Conservation (phyloP, 75 land plant species). For the Larix kaempferi region DNA sequence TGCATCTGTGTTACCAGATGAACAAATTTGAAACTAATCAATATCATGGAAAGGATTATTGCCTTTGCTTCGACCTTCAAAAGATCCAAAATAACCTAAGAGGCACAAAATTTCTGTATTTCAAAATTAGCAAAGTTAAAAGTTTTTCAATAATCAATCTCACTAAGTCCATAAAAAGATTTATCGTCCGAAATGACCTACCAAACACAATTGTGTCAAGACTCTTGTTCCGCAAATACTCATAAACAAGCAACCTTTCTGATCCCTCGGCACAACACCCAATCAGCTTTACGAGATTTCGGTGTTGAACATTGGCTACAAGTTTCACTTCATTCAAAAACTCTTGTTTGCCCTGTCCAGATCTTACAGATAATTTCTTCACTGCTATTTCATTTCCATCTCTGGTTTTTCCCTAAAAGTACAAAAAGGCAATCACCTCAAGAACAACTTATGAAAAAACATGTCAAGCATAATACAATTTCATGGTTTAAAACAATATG, state of each 20-base stretch:
- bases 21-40: too few species aligned
- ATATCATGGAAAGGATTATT: too few species aligned
- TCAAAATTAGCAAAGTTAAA: too few species aligned
- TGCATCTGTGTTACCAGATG: neutral
- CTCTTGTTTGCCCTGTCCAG: constrained; percentile 5
- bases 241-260: constrained; percentile 18
- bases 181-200: neutral
- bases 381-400: constrained; percentile 10
- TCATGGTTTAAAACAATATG: neutral
- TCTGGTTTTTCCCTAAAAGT: constrained; percentile 4
- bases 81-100: too few species aligned
- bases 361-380: neutral
- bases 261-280: constrained; percentile 20
- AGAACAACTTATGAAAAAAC: neutral
- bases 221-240: constrained; percentile 27
- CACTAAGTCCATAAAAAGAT: too few species aligned
- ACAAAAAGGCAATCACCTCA: neutral
- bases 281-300: constrained; percentile 11
- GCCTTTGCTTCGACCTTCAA: too few species aligned
- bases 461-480: neutral
- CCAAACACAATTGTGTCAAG: constrained; percentile 26
- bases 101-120: too few species aligned
- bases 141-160: too few species aligned
- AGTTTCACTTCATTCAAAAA: constrained; percentile 14
- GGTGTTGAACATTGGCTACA: constrained; percentile 11